Percentiles rank a stretch among this genome's conserved stretches.
Conservation (phyloP, 441 rosid genomes). For the Pelargonium fulgidum region DNA sequence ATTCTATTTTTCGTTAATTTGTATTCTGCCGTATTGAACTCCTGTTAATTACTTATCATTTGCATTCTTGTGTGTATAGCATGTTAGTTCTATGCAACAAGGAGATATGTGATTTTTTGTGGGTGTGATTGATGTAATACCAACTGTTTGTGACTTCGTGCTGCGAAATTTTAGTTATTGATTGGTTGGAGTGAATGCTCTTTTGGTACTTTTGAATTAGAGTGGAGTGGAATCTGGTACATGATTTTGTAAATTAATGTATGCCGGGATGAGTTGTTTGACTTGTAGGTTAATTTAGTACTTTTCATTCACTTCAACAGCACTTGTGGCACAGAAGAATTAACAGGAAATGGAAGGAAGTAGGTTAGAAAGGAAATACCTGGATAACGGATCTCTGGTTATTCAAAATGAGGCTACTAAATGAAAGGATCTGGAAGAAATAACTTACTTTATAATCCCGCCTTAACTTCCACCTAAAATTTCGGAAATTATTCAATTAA, state of each 20-base stretch:
- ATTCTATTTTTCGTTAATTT: not conserved
- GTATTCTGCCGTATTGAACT: not conserved
- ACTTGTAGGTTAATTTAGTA: not conserved
- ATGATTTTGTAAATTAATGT: not conserved
- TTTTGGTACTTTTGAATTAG: not conserved
- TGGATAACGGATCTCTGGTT: not conserved
- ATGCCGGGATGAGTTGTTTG: not conserved
- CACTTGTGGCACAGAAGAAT: not conserved
- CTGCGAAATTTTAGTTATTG: not conserved
- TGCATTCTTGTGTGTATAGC: not conserved
- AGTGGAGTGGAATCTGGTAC: not conserved
- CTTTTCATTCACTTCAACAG: not conserved
- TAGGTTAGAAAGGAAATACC: constrained; percentile 4
- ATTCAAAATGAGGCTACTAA: not conserved
- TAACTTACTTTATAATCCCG: not conserved
- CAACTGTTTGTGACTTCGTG: not conserved
- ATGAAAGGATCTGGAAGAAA: not conserved
- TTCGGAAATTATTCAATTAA: not conserved
- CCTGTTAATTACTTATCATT: not conserved
- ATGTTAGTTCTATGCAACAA: not conserved
- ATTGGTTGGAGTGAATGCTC: not conserved
- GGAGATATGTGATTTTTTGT: not conserved
- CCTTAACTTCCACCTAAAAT: not conserved
- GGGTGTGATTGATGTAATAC: not conserved
- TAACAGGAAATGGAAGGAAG: not conserved